A percentile compares a stretch with the other conserved stretches of the same genome.
Evolutionary conservation across 192 early-diverging fungal species (phyloP).

Genomic region (Helicostylum pulchrum): DNA sequence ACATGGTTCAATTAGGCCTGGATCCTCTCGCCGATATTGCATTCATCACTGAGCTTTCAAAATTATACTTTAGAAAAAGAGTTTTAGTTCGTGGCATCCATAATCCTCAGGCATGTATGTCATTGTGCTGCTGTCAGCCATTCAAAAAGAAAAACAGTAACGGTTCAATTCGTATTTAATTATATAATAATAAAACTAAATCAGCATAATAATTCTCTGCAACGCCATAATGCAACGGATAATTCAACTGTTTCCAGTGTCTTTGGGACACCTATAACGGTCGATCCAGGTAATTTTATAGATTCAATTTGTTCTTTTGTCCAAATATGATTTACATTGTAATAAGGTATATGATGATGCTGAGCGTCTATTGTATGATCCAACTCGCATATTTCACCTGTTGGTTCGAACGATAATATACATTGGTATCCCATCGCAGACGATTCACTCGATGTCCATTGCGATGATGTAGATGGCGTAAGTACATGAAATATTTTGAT

Average conservation of each 20-base stretch:
- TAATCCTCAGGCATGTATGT: slow-evolving; percentile 3
- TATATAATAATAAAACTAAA: neutral
- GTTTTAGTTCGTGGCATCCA: slow-evolving; percentile 25
- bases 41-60: slow-evolving; percentile 41
- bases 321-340: slow-evolving; percentile 3
- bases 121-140: neutral
- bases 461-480: neutral
- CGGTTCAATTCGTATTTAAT: neutral
- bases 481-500: neutral
- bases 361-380: neutral
- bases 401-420: neutral
- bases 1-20: slow-evolving; percentile 43
- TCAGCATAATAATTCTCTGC: neutral
- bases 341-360: slow-evolving; percentile 8
- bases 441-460: neutral
- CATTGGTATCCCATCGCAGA: neutral
- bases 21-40: slow-evolving; percentile 38
- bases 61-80: slow-evolving; percentile 43
- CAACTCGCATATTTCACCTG: neutral
- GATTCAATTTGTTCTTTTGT: neutral
- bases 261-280: neutral
- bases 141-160: slow-evolving; percentile 1
- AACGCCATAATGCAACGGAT: slow-evolving; percentile 8
- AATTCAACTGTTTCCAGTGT: slow-evolving; percentile 7
- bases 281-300: neutral